These are phyloP conservation scores for Phytophthora tubulina DNA, from an alignment of 352 stramenopile genomes.

Conservation along the genomic window DNA sequence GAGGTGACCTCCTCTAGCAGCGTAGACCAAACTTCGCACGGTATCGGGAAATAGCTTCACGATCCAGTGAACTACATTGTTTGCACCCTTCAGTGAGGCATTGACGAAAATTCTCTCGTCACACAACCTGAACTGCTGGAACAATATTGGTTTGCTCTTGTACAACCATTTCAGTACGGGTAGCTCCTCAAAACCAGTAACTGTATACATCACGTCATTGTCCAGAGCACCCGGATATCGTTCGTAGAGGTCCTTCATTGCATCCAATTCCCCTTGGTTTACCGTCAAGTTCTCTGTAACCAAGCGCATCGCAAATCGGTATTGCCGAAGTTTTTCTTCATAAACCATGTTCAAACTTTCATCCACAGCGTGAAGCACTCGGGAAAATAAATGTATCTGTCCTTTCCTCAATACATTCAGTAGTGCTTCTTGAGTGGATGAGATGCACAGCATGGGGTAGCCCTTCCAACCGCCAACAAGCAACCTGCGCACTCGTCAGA, in stretches of 20 bases:
- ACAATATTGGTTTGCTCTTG: background rate
- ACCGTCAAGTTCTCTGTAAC: constrained; percentile 2
- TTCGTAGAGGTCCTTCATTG: constrained; percentile 5
- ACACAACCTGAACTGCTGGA: background rate
- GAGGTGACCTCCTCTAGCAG: background rate
- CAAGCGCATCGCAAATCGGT: constrained; percentile 5
- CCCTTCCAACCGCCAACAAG: too few relatives aligned
- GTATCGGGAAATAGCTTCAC: background rate
- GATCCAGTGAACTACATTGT: background rate
- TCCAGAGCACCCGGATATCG: background rate
- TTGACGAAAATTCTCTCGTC: background rate
- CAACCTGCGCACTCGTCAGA: too few relatives aligned
- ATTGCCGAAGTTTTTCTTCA: constrained; percentile 15
- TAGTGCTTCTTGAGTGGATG: too few relatives aligned
- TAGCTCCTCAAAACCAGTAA: background rate
- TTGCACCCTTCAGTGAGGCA: background rate
- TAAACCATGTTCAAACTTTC: constrained; percentile 8
- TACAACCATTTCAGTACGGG: background rate
- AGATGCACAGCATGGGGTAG: too few relatives aligned
- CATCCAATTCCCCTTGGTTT: background rate
- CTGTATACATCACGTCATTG: background rate
- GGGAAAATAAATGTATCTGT: background rate
- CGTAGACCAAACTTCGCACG: background rate
- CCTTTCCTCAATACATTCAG: too few relatives aligned
- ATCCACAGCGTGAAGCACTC: background rate